Base-by-base conservation (phyloP, 129 eudicot species). In the Pittosporum tobira region DNA sequence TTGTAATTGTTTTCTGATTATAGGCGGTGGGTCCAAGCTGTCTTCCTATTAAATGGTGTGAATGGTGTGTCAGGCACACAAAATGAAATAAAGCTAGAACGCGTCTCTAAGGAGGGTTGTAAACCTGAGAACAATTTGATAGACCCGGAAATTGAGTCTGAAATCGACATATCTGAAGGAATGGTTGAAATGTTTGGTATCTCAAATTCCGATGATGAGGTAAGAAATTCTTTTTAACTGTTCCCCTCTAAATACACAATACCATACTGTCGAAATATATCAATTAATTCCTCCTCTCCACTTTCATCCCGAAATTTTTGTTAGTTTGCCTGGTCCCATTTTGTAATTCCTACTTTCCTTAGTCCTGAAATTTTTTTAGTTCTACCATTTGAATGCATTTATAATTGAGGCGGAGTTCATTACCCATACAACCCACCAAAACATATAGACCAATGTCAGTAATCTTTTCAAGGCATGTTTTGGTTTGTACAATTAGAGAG, bases 21-120 rank as follows among this genome's bases (percentile, higher is more conserved):
- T 65, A 91, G 98, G 88, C 94, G 96, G 29, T 91, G 98, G 98
- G 75, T 91, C 61, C 98, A 91, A 76, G 96, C 96, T 44, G 98
- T 79, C 34, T 91, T 91, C 51, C 51, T 58, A 25, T 48, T 70
- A 13, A 48, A 55, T 19, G 73, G 54, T 20, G 58, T 14, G 46
- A 48, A 57, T 65, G 21, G 64, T 57, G 28, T 57, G 18, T 15
- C 40, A 25, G 22, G 50, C 12, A 15, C 47, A 54, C 45, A 51
- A 48, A 14, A 57, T 48, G 62, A 11, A 31, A 45, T 25, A 11
- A 51, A 60, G 30, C 21, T 13, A 14, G 57, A 13, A 20, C 51
- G 59, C 30, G 50, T 42, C 19, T 13, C 61, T 2, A 49, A 18
- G 38, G 65, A 69, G 38, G 58, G 46, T 45, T 18, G 21, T 26